Evolutionary conservation across 1,284 basidiomycete species (phyloP).

Genomic region (Apiotrichum brassicae): DNA sequence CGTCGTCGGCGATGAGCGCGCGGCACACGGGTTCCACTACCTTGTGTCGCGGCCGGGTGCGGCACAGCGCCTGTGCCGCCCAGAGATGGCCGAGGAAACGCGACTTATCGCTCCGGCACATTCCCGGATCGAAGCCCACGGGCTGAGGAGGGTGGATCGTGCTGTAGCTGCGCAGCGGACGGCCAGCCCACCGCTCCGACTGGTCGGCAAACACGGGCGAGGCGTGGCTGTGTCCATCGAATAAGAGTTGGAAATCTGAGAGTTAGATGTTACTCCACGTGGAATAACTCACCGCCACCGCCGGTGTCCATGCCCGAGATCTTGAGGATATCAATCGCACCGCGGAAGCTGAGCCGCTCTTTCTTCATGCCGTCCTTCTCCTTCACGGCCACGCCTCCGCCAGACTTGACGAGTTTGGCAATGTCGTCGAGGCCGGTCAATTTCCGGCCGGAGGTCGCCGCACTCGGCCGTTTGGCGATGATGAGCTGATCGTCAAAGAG

Average conservation of each 20-base stretch:
- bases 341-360: constrained; percentile 76
- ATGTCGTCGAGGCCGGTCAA: constrained; percentile 81
- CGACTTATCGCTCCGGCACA: constrained; percentile 61
- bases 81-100: constrained; percentile 83
- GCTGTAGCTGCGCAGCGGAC: constrained; percentile 68
- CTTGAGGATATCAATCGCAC: constrained; percentile 76
- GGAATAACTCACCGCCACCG: constrained; percentile 58
- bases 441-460: constrained; percentile 64
- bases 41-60: constrained; percentile 53
- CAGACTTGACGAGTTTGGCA: constrained; percentile 62
- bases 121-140: constrained; percentile 58
- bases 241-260: constrained; percentile 75
- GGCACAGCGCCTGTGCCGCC: constrained; percentile 70
- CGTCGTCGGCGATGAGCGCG: constrained; percentile 56
- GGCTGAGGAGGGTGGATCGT: constrained; percentile 65
- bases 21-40: constrained; percentile 47
- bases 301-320: constrained; percentile 76
- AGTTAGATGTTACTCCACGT: constrained; percentile 1
- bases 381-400: constrained; percentile 43
- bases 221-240: constrained; percentile 52
- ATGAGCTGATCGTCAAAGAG: constrained; percentile 93
- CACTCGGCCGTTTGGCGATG: constrained; percentile 76
- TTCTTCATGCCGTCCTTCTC: constrained; percentile 53
- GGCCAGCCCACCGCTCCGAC: constrained; percentile 71
- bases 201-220: constrained; percentile 63